These are phyloP conservation scores for Allodekkera sacchari DNA, from an alignment of 805 yeast genomes.

Conservation along the genomic window DNA sequence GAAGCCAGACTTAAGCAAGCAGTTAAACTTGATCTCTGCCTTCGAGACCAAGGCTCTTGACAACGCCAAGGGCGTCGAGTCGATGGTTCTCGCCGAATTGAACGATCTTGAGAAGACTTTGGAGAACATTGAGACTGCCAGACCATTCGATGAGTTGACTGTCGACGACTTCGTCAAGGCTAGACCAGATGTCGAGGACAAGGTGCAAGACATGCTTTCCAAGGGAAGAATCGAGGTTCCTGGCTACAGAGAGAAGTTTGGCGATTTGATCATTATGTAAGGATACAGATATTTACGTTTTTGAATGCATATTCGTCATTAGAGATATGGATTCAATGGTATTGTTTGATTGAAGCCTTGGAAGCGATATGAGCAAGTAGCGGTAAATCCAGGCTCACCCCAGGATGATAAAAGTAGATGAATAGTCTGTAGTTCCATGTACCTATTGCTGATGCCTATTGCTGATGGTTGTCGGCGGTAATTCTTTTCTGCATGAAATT, in stretches of 20 bases:
- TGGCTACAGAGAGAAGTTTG: conserved; percentile 97
- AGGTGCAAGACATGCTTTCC: conserved; percentile 90
- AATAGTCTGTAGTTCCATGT: too few relatives aligned
- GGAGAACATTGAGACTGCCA: conserved; percentile 89
- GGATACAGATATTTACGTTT: conserved; percentile 6
- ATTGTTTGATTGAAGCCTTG: too few relatives aligned
- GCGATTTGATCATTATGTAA: conserved; percentile 90
- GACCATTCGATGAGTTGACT: conserved; percentile 96
- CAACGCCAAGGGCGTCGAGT: conserved; percentile 90
- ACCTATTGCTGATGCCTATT: too few relatives aligned
- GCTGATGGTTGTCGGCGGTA: too few relatives aligned
- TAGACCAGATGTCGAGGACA: conserved; percentile 94
- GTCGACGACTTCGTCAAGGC: conserved; percentile 92
- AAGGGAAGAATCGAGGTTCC: conserved; percentile 98
- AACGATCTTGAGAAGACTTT: conserved; percentile 79
- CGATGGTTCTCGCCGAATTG: conserved; percentile 79
- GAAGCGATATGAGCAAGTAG: too few relatives aligned
- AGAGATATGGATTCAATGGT: too few relatives aligned
- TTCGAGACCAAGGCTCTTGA: conserved; percentile 93
- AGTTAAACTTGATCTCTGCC: conserved; percentile 82
- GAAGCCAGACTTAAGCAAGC: conserved; percentile 79
- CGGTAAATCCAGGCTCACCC: too few relatives aligned
- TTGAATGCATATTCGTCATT: conserved; percentile 4
- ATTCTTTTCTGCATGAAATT: too few relatives aligned
- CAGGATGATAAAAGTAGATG: too few relatives aligned